phyloP scores from a whole-genome alignment of 305 asterid species.

The Andrographis paniculata region DNA sequence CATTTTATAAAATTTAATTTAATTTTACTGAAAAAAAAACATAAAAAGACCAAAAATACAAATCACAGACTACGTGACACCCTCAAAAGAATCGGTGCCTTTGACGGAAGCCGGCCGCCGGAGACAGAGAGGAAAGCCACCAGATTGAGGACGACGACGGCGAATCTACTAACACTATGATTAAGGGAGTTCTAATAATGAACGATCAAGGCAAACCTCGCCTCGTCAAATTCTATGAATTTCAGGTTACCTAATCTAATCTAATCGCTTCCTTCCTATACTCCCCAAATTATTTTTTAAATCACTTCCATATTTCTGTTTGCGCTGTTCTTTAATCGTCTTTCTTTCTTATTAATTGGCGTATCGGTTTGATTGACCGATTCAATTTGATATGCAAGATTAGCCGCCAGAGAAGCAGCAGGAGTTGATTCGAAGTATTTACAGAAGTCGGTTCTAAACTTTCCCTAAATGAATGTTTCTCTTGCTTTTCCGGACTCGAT shows the following conservation, averaged over 20 bases:
- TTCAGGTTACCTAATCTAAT: slow-evolving; percentile 43
- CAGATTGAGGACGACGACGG: not conserved
- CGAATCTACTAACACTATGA: slow-evolving; percentile 38
- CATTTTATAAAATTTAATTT: too few species aligned
- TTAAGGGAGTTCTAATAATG: slow-evolving; percentile 81
- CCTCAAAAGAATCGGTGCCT: too few species aligned
- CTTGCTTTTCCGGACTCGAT: slow-evolving; percentile 2
- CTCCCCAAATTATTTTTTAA: not conserved
- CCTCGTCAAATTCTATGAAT: slow-evolving; percentile 75
- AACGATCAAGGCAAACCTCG: slow-evolving; percentile 91
- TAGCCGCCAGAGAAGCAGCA: slow-evolving; percentile 94
- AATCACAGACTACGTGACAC: too few species aligned
- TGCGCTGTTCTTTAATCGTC: not conserved
- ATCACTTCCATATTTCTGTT: slow-evolving; percentile 13
- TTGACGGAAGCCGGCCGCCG: too few species aligned
- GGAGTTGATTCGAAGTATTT: slow-evolving; percentile 67
- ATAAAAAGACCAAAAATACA: too few species aligned
- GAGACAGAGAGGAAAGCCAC: too few species aligned
- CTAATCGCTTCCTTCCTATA: too few species aligned
- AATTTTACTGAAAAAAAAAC: too few species aligned
- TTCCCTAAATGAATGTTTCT: not conserved
- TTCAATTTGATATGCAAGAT: slow-evolving; percentile 18
- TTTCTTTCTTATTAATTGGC: not conserved
- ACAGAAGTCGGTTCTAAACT: slow-evolving; percentile 47
- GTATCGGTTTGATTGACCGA: slow-evolving; percentile 16